Base-by-base conservation (phyloP, 163 green algal species). In the Chloromonas sp. region DNA sequence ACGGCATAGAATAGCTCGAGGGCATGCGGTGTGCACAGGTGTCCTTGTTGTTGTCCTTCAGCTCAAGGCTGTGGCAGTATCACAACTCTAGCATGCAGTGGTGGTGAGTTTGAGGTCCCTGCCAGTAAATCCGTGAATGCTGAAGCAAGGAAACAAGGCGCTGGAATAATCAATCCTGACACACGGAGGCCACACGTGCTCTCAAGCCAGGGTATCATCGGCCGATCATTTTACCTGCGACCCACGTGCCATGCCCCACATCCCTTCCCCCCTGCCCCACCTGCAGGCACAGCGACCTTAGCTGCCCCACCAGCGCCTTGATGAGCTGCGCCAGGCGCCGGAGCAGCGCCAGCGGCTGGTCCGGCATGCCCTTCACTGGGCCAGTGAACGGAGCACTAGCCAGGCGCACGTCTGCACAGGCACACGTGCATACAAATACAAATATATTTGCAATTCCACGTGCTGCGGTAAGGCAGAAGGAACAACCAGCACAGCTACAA, bases 271-370 rank as follows among this genome's bases (percentile, higher is more conserved):
- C 71, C 14, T 58, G 71, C 71, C 61, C 58, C 88, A 94, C 91
- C 60, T 95, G 88, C 80, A 95, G 78, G 84, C 91, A 95, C 87
- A 93, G 93, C 84, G 95, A 85, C 76, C 91, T 83, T 88, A 97
- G 89, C 87, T 93, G 82, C 79, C 95, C 92, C 60, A 96, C 92
- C 83, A 97, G 83, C 60, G 90, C 88, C 86, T 92, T 92, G 81
- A 96, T 90, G 61, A 94, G 90, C 57, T 90, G 87, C 78, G 93
- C 89, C 79, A 98, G 84, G 78, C 89, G 78, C 58, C 89, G 86
- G 61, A 98, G 90, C 79, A 95, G 90, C 15, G 81, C 81, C 79
- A 97, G 89, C 15, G 94, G 91, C 36, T 93, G 86, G 59, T 93
- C 86, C 0, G 95, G 95, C 92, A 97, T 95, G 74, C 36, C 13